Base-by-base conservation (phyloP, 2,329 filamentous ascomycete genomes). In the Alternaria atra region DNA sequence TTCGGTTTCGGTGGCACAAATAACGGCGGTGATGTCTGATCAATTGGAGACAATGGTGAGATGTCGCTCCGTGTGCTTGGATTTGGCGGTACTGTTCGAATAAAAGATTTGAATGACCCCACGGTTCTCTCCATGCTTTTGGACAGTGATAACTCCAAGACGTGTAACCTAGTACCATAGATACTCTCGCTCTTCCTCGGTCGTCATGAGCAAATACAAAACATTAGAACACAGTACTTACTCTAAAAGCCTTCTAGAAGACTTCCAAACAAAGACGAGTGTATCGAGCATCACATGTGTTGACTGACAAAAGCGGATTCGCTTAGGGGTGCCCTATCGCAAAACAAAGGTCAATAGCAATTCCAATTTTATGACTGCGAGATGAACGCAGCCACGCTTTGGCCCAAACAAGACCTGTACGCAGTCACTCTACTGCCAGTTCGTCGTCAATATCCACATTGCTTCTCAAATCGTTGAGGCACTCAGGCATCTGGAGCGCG, bases 41-140 rank as follows among this genome's bases (percentile, higher is more conserved):
- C 7, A 8, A 43, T 55, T 20, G 51, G 52, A 25, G 60, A 46
- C 15, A 54, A 46, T 44, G 74, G 70, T n/a, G 64, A 61, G 15
- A 70, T 75, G 37, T 74, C 67, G 47, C 59, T 48, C 27, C 64
- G 25, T 6, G 58, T 32, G 29, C 27, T 54, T 23, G 68, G 61
- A 52, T 64, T 61, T 30, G 70, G 64, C 15, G 73, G 71, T 17
- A 64, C 59, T 4, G 67, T 64, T 44, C 62, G 67, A 37, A 74
- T 69, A 51, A 74, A 74, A 20, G 74, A 75, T 37, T 70, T 72
- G 65, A 76, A 76, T 4, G 73, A 75, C 20, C 65, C 71, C 29
- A 78, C 65, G 27, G 74, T 73, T 23, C 57, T 67, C 62, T 77
- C 74, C 74, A 77, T 76, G n/a, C 70, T 75, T 53, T 71, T 64